A percentile compares a stretch with the other conserved stretches of the same genome.
Evolutionary conservation across 345 rosid species (phyloP).

Genomic region (Gossypium raimondii): DNA sequence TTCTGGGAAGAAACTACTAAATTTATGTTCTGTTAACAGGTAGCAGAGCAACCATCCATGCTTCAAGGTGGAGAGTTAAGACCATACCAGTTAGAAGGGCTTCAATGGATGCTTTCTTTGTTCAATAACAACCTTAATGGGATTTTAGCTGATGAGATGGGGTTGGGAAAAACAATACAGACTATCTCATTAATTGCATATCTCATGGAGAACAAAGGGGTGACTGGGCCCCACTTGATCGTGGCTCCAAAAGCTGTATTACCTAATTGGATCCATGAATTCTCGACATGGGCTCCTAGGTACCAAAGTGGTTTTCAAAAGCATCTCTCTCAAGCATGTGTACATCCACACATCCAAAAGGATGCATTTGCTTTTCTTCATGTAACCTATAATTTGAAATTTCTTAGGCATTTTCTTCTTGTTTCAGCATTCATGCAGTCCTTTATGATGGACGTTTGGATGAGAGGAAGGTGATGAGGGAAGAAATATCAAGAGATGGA

Average conservation of each 20-base stretch:
- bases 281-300: conserved; percentile 92
- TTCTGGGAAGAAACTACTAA: conserved; percentile 20
- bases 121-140: conserved; percentile 97
- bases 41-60: conserved; percentile 85
- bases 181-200: conserved; percentile 89
- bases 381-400: conserved; percentile 1
- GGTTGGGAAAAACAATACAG: conserved; percentile 96
- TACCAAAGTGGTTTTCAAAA: conserved; percentile 18
- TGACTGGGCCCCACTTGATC: conserved; percentile 89
- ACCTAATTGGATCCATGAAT: conserved; percentile 95
- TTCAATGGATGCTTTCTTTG: conserved; percentile 98
- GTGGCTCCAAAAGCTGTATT: conserved; percentile 99
- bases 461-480: conserved; percentile 89
- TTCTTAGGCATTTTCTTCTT: conserved; percentile 25
- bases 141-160: conserved; percentile 99
- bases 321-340: background rate
- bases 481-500: conserved; percentile 61
- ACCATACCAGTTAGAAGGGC: conserved; percentile 93
- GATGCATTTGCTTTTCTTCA: background rate
- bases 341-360: background rate
- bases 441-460: conserved; percentile 98
- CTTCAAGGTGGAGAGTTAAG: conserved; percentile 95
- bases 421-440: conserved; percentile 71
- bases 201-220: conserved; percentile 82
- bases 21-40: conserved; percentile 45